phyloP scores from a whole-genome alignment of 768 basidiomycete genomes.

The Boletus sp. region DNA sequence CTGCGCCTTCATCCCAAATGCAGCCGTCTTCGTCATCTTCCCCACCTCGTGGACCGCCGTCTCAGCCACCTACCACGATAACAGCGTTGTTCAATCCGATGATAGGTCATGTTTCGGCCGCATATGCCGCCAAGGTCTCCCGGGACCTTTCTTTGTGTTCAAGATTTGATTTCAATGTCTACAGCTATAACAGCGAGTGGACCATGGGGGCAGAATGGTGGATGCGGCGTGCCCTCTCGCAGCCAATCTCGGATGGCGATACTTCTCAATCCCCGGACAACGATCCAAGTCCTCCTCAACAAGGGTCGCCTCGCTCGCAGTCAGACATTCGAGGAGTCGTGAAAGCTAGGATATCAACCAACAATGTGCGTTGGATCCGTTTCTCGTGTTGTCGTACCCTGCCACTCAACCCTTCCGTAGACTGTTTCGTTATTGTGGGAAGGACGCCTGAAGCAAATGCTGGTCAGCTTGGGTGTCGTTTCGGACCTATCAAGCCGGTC shows the following conservation, averaged over 20 bases:
- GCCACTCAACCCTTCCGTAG: conserved; percentile 38
- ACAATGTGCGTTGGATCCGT: conserved; percentile 56
- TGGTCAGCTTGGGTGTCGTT: conserved; percentile 88
- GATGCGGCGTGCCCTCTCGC: conserved; percentile 60
- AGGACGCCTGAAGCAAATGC: conserved; percentile 83
- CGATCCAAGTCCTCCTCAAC: conserved; percentile 11
- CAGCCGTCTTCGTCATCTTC: conserved; percentile 38
- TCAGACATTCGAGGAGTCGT: conserved; percentile 73
- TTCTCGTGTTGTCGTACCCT: neutral
- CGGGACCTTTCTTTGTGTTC: conserved; percentile 83
- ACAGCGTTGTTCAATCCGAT: conserved; percentile 96
- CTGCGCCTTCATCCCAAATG: conserved; percentile 61
- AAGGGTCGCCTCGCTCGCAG: conserved; percentile 3
- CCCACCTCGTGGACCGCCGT: conserved; percentile 30
- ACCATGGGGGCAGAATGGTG: conserved; percentile 96
- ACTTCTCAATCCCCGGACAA: neutral
- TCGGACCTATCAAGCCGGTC: conserved; percentile 83
- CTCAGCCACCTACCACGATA: conserved; percentile 91
- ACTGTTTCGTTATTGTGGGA: conserved; percentile 93
- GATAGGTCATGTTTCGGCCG: conserved; percentile 89
- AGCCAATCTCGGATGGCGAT: conserved; percentile 19
- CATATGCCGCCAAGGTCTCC: conserved; percentile 87
- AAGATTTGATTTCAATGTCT: conserved; percentile 94
- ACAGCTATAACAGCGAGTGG: conserved; percentile 96
- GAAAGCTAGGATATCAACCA: conserved; percentile 87